Base-by-base conservation (phyloP, 345 rosid genomes). In the Salix dunnii region DNA sequence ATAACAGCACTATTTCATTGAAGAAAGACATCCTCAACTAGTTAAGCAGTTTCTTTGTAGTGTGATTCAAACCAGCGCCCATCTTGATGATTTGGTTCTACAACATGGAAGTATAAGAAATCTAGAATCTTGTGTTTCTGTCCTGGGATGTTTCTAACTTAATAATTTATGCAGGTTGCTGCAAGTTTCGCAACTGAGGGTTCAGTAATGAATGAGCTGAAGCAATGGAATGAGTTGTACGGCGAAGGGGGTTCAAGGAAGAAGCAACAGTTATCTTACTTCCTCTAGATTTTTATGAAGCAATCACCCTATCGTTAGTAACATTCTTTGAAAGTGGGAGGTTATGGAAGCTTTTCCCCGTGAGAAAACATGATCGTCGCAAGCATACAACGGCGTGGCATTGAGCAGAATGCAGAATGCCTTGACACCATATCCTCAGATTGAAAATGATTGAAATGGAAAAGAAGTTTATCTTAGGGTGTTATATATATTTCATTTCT, bases 181-280 rank as follows among this genome's bases (percentile, higher is more conserved):
- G 90, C 99, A 3, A 91, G 97, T 88, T 93, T 93, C 82, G 89
- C 99, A 53, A 23, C 97, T 21, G 92, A 91, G 81, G 99, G 96
- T 72, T 78, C 93, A 4, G 74, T 88, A 67, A 93, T 89, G 99
- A 79, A 48, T 8, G 97, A 93, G 86, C 88, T 95, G 74, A 93
- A 89, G 77, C 94, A 91, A 74, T 95, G 99, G 99, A 95, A 95
- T 20, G 97, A 93, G 6, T 76, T 90, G 73, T 90, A 88, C 61
- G 97, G 97, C 72, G 97, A 91, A 89, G 97, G 97, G 48, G 99
- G 99, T 46, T 90, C 97, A 16, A 93, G 97, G 83, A 94, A 91
- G 86, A 91, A 91, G 74, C 87, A 91, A 72, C 97, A 91, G 73
- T 82, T 93, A 31, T 82, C 94, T 74, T 94, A 92, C 84, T 92